Base-by-base conservation (phyloP, 2,329 filamentous ascomycete genomes). In the Curvularia hawaiiensis region DNA sequence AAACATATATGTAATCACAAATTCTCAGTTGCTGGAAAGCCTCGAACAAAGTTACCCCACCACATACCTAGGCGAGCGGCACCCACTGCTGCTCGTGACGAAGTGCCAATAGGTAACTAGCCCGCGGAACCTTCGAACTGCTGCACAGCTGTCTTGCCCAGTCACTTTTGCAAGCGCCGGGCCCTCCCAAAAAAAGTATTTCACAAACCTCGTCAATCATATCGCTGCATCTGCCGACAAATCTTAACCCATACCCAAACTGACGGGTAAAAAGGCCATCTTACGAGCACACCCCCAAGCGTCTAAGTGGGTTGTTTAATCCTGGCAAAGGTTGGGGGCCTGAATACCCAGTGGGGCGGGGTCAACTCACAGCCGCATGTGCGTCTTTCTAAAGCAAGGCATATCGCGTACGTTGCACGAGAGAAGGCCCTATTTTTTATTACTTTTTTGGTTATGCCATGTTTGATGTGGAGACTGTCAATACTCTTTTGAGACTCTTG, bases 151-250 rank as follows among this genome's bases (percentile, higher is more conserved):
- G 30, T 31, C 30, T 31, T 31, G 10, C 30, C 50, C 41, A 44
- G 11, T 14, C 20, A 16, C 56, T 38, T 38, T 12, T 31, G 30
- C 54, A 49, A 55, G 57, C 62, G 62, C 55, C 56, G 40, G 54
- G 41, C 31, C 48, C n/a, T n/a, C n/a, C 26, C 8, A 30, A 46
- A 46, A 45, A 33, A 47, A 41, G 28, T 39, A 16, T 40, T 28
- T 47, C 38, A 52, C 31, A 51, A 61, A 59, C 51, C 48, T 54
- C 40, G 44, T 51, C 60, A 62, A 60, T 61, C 55, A 64, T 12
- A 54, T 54, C 38, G 54, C 55, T 10, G 35, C 53, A 46, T 59
- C 50, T 60, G 55, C 58, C 58, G 58, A 38, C 18, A 31, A n/a
- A 5, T 39, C 18, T 10, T 33, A 52, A 49, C 31, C 26, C 22